Base-by-base conservation (phyloP, 2,329 filamentous ascomycete species). In the Aspergillus arachidicola region DNA sequence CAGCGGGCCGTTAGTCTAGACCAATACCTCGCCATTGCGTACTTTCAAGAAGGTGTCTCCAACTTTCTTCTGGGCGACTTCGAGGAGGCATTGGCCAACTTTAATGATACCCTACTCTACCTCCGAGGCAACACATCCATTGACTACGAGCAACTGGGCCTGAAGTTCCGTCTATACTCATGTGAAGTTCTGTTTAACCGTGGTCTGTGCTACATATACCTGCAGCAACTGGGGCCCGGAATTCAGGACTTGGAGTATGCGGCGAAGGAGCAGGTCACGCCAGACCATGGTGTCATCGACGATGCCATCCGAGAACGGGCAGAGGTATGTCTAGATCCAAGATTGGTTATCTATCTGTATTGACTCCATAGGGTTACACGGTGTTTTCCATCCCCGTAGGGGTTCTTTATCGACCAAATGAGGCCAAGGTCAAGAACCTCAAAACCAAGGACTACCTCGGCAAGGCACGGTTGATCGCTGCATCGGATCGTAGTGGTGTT, bases 121-220 rank as follows among this genome's bases (percentile, higher is more conserved):
- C 86, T 99, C 53, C 88, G 95, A 73, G 95, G 95, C 66, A 98
- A 99, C 82, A 94, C 93, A 61, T 92, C 95, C 81, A 99, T 99
- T 79, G 94, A 99, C 79, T 99, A 99, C 78, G 93, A 96, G 64
- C 95, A 99, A 78, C 81, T 99, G 56, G 95, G 95, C 23, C 86
- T 99, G 51, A 91, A 96, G 63, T 99, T 98, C 83, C 97, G 96
- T 78, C 84, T 99, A 12, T 98, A 94, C 79, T 97, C 95, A 1
- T 99, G 95, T 81, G 95, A 99, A 75, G 94, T 97, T 2, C 84
- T 99, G 30, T 99, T 99, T 84, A 99, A 99, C 78, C 89, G 95
- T 59, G 95, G 95, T 63, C 84, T 99, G 62, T 98, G 95, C 81
- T 98, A 97, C 81, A 96, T 98, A 73, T 98, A 98, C 75, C 85